A percentile compares a stretch with the other conserved stretches of the same genome.
phyloP scores from a whole-genome alignment of 2,329 filamentous ascomycete species.

The Ophiostoma piceae region DNA sequence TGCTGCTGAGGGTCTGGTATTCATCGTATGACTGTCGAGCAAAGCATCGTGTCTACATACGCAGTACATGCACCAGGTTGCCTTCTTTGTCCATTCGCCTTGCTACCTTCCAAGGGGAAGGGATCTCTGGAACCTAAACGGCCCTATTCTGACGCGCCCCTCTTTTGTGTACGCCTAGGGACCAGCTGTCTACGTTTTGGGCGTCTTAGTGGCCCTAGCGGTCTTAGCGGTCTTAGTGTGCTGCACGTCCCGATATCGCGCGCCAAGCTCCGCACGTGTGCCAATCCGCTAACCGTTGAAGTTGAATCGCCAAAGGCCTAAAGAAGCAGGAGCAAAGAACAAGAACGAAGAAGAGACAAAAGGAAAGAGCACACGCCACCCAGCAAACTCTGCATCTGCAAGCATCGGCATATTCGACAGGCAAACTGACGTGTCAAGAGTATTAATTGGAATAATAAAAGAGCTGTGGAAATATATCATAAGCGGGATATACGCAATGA shows the following conservation, averaged over 20 bases:
- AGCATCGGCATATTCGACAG: neutral
- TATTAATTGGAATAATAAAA: neutral
- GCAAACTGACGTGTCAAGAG: neutral
- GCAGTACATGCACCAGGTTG: neutral
- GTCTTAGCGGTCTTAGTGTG: neutral
- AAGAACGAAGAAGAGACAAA: neutral
- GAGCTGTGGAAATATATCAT: too few relatives aligned
- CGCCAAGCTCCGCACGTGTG: conserved; percentile 6
- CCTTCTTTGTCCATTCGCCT: neutral
- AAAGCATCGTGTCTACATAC: neutral
- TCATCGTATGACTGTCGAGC: too few relatives aligned
- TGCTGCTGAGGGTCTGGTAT: too few relatives aligned
- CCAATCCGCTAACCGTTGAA: neutral
- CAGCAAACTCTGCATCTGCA: neutral
- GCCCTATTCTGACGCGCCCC: conserved; percentile 11
- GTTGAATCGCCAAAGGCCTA: neutral
- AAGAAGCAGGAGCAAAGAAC: neutral
- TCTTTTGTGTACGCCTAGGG: neutral
- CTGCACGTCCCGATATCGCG: conserved; percentile 13
- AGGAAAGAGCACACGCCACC: conserved; percentile 9
- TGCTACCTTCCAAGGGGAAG: neutral
- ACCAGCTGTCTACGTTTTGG: neutral
- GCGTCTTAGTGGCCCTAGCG: neutral
- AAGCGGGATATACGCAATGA: too few relatives aligned
- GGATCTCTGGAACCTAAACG: neutral